Percentiles rank a stretch among this genome's conserved stretches.
Conservation (phyloP, 2,329 filamentous ascomycete species). For the Pseudogymnoascus sp. region DNA sequence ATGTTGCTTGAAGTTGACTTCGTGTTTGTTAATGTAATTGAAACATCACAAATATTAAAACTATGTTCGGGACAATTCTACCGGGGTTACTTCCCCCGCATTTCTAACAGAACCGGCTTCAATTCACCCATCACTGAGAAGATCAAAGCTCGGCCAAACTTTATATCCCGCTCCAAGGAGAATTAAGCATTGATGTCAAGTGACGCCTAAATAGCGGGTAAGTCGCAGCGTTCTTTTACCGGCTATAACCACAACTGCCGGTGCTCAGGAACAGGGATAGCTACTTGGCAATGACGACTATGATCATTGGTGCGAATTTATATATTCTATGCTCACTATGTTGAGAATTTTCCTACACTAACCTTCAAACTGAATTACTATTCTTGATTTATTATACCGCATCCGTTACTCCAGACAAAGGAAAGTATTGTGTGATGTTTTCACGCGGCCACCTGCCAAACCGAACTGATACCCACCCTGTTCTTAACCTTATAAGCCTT, state of each 20-base stretch:
- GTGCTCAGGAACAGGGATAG: background rate
- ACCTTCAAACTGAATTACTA: background rate
- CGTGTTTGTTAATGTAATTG: background rate
- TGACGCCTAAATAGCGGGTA: background rate
- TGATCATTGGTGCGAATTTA: background rate
- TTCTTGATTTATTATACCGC: background rate
- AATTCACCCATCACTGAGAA: background rate
- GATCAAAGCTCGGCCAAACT: background rate
- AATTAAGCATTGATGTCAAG: constrained; percentile 1
- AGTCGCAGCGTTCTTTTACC: background rate
- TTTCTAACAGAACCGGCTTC: background rate
- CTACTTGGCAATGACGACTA: background rate
- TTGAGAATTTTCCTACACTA: background rate
- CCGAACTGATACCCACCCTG: constrained; percentile 24
- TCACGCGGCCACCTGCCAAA: constrained; percentile 28
- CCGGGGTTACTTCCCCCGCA: background rate
- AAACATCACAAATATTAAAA: background rate
- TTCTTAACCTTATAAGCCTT: constrained; percentile 30
- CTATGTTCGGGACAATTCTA: background rate
- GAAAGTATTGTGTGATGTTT: background rate
- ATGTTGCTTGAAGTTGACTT: background rate
- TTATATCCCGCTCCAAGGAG: background rate
- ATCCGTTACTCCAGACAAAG: background rate
- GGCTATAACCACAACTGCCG: background rate
- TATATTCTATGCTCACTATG: background rate